Base-by-base conservation (phyloP, 1,284 basidiomycete species). In the Psilocybe mexicana region DNA sequence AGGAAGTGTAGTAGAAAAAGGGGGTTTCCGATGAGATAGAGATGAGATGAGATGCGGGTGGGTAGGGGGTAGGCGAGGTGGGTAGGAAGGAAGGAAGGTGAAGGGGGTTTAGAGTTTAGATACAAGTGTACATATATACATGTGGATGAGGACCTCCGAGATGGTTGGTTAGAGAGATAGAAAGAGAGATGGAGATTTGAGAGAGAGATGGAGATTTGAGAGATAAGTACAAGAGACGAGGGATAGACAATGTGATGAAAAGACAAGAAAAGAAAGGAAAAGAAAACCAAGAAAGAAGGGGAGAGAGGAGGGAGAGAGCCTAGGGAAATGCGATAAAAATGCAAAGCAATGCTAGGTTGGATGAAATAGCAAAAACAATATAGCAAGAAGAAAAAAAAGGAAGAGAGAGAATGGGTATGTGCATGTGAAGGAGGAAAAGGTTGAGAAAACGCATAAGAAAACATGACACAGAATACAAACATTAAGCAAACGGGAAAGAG, bases 401-500 rank as follows among this genome's bases (percentile, higher is more conserved):
- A 35, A n/a, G 30, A 43, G 18, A 36, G 10, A 25, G 4, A 11
- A n/a, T 5, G 53, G 33, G 24, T 11, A 53, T 33, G 44, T 18
- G 23, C 24, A 8, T n/a, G 24, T 12, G 43, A 36, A 23, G 24
- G 3, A 18, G 24, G 26, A 33, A 8, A 18, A 26, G 30, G 14
- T 33, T 7, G 46, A 23, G 43, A 45, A 23, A 33, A 12, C 8
- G 8, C 36, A 33, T 26, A 10, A 24, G 38, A 42, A 40, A 48
- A 45, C 1, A 35, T 24, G 12, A 10, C 7, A 18, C 14, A 45
- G 51, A 33, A 52, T 40, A 30, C 30, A 25, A 33, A 18, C 25
- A 56, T 36, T 46, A 42, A 36, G 11, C 36, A 30, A 43, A 50
- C 10, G 30, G n/a, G 43, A 57, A 25, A 52, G n/a, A 54, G 18